Evolutionary conservation across 2,329 filamentous ascomycete genomes (phyloP).

Genomic region (Lasiodiplodia theobromae): DNA sequence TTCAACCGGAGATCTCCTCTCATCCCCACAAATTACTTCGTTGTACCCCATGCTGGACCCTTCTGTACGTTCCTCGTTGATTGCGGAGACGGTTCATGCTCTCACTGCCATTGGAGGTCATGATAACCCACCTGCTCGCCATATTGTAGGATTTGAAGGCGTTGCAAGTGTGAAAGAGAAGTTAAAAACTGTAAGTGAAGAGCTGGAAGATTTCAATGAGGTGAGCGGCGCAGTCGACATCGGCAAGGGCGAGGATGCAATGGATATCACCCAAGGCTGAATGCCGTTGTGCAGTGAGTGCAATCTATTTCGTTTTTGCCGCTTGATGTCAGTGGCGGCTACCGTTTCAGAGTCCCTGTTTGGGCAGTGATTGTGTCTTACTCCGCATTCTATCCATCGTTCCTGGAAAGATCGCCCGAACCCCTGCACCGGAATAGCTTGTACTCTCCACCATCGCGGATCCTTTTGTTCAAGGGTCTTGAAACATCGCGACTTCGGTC

Average conservation of each 20-base stretch:
- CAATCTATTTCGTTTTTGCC: slow-evolving; percentile 15
- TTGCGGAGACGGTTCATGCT: slow-evolving; percentile 89
- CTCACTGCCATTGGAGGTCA: slow-evolving; percentile 92
- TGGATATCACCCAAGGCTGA: slow-evolving; percentile 22
- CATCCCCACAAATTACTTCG: slow-evolving; percentile 62
- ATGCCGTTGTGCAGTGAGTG: slow-evolving; percentile 15
- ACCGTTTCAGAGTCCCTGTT: not conserved
- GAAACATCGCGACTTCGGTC: not conserved
- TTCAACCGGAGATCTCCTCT: slow-evolving; percentile 54
- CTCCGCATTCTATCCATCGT: not conserved
- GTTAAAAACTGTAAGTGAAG: slow-evolving; percentile 93
- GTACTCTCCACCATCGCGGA: slow-evolving; percentile 5
- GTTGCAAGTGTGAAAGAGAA: slow-evolving; percentile 92
- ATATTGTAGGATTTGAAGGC: slow-evolving; percentile 92
- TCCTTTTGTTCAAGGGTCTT: not conserved
- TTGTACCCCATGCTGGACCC: slow-evolving; percentile 76
- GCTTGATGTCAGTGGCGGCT: not conserved
- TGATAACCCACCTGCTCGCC: slow-evolving; percentile 91
- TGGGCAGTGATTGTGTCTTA: not conserved
- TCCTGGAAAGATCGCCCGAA: slow-evolving; percentile 16
- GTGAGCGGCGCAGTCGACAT: slow-evolving; percentile 87
- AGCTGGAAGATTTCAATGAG: slow-evolving; percentile 94
- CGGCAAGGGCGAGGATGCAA: slow-evolving; percentile 36
- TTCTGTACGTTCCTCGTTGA: slow-evolving; percentile 73
- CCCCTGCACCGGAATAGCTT: not conserved